Percentiles rank a stretch among this genome's conserved stretches.
Evolutionary conservation across 2,329 filamentous ascomycete genomes (phyloP).

Genomic region (Epichloe sylvatica): DNA sequence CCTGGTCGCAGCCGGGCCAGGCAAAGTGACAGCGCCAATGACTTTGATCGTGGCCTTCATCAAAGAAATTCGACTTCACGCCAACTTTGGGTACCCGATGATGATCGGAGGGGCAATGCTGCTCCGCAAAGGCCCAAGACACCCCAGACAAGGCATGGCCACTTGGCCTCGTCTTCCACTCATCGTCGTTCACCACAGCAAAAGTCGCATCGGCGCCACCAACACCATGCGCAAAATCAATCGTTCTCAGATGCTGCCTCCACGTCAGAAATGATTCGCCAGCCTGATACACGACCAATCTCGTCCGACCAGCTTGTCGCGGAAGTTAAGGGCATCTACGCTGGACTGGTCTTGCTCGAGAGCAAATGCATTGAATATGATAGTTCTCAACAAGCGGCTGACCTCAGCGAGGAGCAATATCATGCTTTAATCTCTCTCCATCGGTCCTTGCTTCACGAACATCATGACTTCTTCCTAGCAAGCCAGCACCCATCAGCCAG

Average conservation of each 20-base stretch:
- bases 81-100: conserved; percentile 17
- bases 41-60: conserved; percentile 13
- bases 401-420: conserved; percentile 58
- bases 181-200: conserved; percentile 4
- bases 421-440: conserved; percentile 73
- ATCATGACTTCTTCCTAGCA: conserved; percentile 76
- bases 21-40: conserved; percentile 6
- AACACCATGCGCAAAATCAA: background rate
- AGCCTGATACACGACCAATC: conserved; percentile 54
- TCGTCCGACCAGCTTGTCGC: conserved; percentile 65
- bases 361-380: conserved; percentile 77
- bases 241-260: conserved; percentile 4
- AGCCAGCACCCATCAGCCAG: conserved; percentile 73
- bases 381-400: conserved; percentile 34
- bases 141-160: conserved; percentile 1
- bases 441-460: conserved; percentile 64
- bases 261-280: conserved; percentile 7
- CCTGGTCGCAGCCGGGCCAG: conserved; percentile 9
- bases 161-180: background rate
- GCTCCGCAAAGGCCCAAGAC: conserved; percentile 3
- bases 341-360: conserved; percentile 74
- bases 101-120: conserved; percentile 5
- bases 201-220: background rate
- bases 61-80: conserved; percentile 10
- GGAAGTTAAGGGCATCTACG: conserved; percentile 75